Percentiles rank a stretch among this genome's conserved stretches.
Conservation (phyloP, 1,139 yeast species). For the Blastobotrys buckinghamii region DNA sequence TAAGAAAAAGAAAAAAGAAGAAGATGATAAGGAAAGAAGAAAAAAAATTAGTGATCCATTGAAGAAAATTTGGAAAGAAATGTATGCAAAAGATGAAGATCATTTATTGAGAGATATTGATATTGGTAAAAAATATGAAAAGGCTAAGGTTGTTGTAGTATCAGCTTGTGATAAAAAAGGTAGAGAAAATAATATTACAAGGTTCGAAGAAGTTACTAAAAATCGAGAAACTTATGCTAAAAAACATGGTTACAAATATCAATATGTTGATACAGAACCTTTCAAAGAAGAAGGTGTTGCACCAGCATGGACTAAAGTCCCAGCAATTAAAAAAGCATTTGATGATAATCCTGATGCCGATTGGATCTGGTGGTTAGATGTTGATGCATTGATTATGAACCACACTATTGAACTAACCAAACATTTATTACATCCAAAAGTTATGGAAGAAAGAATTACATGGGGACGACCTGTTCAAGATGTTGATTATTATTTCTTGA, state of each 20-base stretch:
- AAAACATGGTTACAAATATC: conserved; percentile 30
- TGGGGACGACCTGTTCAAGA: conserved; percentile 22
- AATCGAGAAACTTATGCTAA: conserved; percentile 31
- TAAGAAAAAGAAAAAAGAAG: not conserved
- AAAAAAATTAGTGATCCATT: too few relatives aligned
- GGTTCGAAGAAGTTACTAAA: conserved; percentile 22
- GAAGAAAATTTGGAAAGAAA: too few relatives aligned
- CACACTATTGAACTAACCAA: conserved; percentile 27
- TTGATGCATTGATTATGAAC: conserved; percentile 31
- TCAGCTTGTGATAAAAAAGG: conserved; percentile 23
- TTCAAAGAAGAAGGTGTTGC: conserved; percentile 17
- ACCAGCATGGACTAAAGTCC: conserved; percentile 29
- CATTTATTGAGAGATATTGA: too few relatives aligned
- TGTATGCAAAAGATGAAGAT: too few relatives aligned
- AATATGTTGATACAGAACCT: conserved; percentile 24
- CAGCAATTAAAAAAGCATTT: conserved; percentile 29
- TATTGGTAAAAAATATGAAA: too few relatives aligned
- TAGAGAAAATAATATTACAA: conserved; percentile 18
- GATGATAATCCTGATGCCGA: conserved; percentile 28
- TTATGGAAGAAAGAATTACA: conserved; percentile 13
- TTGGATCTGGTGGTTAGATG: conserved; percentile 36
- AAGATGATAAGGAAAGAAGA: too few relatives aligned
- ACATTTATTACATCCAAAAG: conserved; percentile 26
- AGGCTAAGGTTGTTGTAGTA: too few relatives aligned
- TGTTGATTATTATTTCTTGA: too few relatives aligned